Conservation (phyloP, 345 rosid genomes). For the Fremontodendron californicum region DNA sequence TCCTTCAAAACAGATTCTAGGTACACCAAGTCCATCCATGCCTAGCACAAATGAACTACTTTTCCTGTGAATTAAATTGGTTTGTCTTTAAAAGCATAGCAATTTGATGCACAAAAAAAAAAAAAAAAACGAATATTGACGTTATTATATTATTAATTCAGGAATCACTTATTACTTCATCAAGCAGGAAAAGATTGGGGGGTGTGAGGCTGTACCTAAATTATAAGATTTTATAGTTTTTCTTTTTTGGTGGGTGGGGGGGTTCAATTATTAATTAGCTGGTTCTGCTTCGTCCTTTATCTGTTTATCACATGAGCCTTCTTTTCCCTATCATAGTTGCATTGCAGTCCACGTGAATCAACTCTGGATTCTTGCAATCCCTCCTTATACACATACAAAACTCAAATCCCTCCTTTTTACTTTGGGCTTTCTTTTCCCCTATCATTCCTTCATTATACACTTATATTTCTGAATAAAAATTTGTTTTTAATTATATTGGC, state of each 20-base stretch:
- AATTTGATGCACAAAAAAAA: no score
- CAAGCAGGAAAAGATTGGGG: no score
- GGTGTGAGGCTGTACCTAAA: not conserved
- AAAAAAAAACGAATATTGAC: no score
- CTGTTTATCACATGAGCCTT: slow-evolving; percentile 31
- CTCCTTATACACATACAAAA: no score
- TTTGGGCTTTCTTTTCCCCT: not conserved
- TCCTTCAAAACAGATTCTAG: not conserved
- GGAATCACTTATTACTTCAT: no score
- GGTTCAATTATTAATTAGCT: slow-evolving; percentile 18
- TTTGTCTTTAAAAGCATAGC: no score
- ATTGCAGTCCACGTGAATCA: slow-evolving; percentile 32
- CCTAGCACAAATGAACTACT: no score
- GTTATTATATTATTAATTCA: no score
- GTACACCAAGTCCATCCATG: not conserved
- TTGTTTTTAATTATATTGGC: no score
- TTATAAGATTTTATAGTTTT: not conserved
- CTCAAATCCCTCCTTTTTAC: not conserved
- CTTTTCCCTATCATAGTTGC: not conserved
- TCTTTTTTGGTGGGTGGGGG: not conserved
- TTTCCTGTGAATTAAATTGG: no score
- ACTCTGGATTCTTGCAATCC: not conserved
- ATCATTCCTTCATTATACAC: not conserved
- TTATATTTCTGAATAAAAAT: not conserved
- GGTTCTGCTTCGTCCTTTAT: slow-evolving; percentile 18